These are phyloP conservation scores for Centrapalus pauciflorus DNA, from an alignment of 129 eudicot genomes.

Conservation along the genomic window DNA sequence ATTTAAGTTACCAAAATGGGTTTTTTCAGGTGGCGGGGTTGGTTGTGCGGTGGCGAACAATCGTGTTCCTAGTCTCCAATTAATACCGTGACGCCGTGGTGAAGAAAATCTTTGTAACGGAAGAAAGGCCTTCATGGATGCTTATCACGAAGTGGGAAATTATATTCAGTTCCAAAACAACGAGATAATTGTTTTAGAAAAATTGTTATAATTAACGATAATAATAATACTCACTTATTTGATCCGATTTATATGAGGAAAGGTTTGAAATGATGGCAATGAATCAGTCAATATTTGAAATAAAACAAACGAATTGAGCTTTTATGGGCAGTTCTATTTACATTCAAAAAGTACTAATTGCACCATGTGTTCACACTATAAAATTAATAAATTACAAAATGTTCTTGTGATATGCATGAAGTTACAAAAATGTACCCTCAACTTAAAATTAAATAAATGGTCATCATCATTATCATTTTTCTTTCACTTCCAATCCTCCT, in stretches of 20 bases:
- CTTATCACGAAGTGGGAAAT: conserved; percentile 16
- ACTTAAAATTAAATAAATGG: too few species aligned
- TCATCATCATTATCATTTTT: too few species aligned
- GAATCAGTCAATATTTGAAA: neutral
- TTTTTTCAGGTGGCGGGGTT: conserved; percentile 67
- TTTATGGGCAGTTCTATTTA: too few species aligned
- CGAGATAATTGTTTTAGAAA: neutral
- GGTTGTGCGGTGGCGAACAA: conserved; percentile 54
- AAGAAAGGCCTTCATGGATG: conserved; percentile 50
- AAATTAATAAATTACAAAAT: too few species aligned
- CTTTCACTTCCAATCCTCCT: too few species aligned
- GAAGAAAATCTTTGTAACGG: conserved; percentile 35
- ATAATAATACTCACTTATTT: neutral
- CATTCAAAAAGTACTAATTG: too few species aligned
- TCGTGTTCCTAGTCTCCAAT: conserved; percentile 33
- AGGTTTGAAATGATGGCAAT: neutral
- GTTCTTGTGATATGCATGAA: too few species aligned
- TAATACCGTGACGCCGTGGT: conserved; percentile 27
- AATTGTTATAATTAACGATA: neutral
- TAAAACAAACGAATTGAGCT: neutral
- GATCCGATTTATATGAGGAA: conserved; percentile 18
- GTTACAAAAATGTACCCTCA: too few species aligned
- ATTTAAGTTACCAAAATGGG: conserved; percentile 82
- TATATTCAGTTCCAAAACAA: neutral
- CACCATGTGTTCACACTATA: too few species aligned